phyloP scores from a whole-genome alignment of 768 basidiomycete genomes.

The Lyophyllum shimeji region DNA sequence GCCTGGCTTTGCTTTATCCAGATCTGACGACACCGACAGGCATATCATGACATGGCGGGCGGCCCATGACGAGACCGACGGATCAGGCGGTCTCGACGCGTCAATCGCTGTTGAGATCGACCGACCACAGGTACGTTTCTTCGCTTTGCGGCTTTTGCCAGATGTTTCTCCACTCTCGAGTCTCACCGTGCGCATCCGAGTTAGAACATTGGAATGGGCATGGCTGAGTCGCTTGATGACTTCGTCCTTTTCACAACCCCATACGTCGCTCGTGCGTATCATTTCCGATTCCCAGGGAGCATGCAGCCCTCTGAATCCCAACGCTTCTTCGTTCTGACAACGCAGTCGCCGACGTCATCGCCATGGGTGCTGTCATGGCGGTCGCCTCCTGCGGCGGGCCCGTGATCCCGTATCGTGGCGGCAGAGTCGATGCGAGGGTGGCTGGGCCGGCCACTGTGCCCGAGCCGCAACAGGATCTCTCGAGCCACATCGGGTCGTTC shows the following conservation, averaged over 20 bases:
- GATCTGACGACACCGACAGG: not conserved
- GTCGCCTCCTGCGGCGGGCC: too few species aligned
- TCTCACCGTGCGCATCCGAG: not conserved
- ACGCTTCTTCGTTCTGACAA: too few species aligned
- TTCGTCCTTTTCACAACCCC: not conserved
- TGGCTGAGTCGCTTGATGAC: not conserved
- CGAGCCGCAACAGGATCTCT: too few species aligned
- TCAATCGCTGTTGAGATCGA: constrained; percentile 25
- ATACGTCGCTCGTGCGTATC: not conserved
- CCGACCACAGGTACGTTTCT: constrained; percentile 12
- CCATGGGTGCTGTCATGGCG: too few species aligned
- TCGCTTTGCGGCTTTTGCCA: not conserved
- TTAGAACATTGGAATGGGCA: not conserved
- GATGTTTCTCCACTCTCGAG: not conserved
- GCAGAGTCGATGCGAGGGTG: too few species aligned
- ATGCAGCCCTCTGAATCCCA: too few species aligned
- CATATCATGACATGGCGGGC: constrained; percentile 26
- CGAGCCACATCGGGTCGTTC: too few species aligned
- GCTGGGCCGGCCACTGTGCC: too few species aligned
- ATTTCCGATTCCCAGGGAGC: too few species aligned
- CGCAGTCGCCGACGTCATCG: too few species aligned
- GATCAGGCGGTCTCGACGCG: constrained; percentile 27
- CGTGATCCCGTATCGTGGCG: too few species aligned
- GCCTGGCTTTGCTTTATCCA: not conserved
- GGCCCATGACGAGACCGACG: constrained; percentile 21